Conservation (phyloP, 768 basidiomycete genomes). For the Hemileccinum rubropunctum region DNA sequence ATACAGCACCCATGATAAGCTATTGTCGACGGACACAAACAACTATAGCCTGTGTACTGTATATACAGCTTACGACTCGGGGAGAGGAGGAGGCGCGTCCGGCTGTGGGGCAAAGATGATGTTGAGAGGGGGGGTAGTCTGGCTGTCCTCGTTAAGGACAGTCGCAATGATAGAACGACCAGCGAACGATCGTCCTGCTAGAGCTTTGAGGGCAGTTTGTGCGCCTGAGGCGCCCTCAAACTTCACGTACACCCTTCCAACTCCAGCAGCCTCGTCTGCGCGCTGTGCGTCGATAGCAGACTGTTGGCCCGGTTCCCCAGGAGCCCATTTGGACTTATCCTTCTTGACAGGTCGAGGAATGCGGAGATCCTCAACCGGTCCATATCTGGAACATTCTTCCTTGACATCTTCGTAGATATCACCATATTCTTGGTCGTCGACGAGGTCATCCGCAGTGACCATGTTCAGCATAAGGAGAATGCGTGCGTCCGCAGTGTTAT, state of each 20-base stretch:
- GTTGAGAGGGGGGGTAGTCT: slow-evolving; percentile 78
- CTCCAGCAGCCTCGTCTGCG: slow-evolving; percentile 85
- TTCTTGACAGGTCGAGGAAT: slow-evolving; percentile 89
- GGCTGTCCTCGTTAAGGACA: slow-evolving; percentile 76
- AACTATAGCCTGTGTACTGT: not conserved
- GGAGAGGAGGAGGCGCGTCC: slow-evolving; percentile 77
- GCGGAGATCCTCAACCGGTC: slow-evolving; percentile 77
- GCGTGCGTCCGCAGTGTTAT: slow-evolving; percentile 57
- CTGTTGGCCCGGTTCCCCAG: slow-evolving; percentile 58
- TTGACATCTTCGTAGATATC: slow-evolving; percentile 95
- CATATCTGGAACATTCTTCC: slow-evolving; percentile 83
- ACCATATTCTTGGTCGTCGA: slow-evolving; percentile 87
- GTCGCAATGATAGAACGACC: slow-evolving; percentile 88
- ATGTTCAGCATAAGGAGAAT: slow-evolving; percentile 98
- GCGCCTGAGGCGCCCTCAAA: slow-evolving; percentile 65
- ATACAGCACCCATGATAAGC: slow-evolving; percentile 19
- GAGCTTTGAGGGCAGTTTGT: slow-evolving; percentile 69
- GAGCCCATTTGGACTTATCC: slow-evolving; percentile 75
- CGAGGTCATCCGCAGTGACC: slow-evolving; percentile 91
- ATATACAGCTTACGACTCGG: slow-evolving; percentile 30
- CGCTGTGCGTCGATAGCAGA: slow-evolving; percentile 65
- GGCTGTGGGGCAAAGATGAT: slow-evolving; percentile 84
- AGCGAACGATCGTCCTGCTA: slow-evolving; percentile 88
- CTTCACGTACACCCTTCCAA: slow-evolving; percentile 95
- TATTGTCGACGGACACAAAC: slow-evolving; percentile 13